Evolutionary conservation across 208 protist species (phyloP).

Genomic region (Trypanosoma theileri): DNA sequence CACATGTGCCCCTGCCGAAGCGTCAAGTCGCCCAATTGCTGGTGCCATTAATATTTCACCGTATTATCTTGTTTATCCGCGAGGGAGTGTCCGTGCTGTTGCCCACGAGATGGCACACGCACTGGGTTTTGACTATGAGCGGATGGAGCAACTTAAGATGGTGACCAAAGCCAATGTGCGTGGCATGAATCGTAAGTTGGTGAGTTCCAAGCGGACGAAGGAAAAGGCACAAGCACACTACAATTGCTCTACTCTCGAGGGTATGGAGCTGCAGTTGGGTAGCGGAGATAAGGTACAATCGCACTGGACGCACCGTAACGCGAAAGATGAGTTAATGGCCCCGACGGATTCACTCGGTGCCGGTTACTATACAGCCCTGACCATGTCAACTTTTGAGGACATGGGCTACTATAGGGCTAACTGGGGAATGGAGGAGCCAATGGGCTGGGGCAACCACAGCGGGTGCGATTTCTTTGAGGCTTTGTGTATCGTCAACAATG

Average conservation of each 20-base stretch:
- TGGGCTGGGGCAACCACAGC: conserved; percentile 61
- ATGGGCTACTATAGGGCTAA: conserved; percentile 75
- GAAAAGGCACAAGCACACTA: conserved; percentile 53
- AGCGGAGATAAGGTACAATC: conserved; percentile 26
- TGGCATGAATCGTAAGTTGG: not conserved
- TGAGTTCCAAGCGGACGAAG: conserved; percentile 31
- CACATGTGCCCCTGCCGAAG: conserved; percentile 34
- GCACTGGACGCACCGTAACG: conserved; percentile 87
- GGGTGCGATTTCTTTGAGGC: conserved; percentile 58
- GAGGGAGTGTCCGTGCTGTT: conserved; percentile 15
- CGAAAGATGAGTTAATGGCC: conserved; percentile 87
- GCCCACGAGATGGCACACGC: conserved; percentile 43
- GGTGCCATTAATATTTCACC: conserved; percentile 22
- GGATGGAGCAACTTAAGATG: conserved; percentile 10
- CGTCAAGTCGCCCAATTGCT: conserved; percentile 25
- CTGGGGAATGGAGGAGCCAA: conserved; percentile 58
- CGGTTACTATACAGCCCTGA: conserved; percentile 68
- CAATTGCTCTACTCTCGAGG: conserved; percentile 48
- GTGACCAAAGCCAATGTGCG: not conserved
- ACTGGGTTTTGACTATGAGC: conserved; percentile 31
- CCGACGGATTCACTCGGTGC: not conserved
- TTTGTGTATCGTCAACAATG: conserved; percentile 39
- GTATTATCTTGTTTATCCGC: conserved; percentile 2
- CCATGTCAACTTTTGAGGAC: conserved; percentile 81
- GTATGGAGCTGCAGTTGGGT: conserved; percentile 66